Conservation (phyloP, 345 rosid species). For the Luvunga scandens region DNA sequence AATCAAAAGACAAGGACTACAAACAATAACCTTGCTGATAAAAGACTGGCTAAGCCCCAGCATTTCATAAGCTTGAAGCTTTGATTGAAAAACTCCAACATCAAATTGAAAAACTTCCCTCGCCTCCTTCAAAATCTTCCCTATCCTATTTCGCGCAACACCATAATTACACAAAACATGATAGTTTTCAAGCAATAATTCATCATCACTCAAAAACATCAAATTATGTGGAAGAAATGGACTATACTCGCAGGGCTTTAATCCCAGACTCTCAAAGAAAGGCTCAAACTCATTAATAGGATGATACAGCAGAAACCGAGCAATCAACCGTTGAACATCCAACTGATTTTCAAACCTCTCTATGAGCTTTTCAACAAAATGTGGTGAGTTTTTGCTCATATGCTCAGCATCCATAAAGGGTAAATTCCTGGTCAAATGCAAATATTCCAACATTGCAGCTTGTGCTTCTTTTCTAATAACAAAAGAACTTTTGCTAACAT, state of each 20-base stretch:
- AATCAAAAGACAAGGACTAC: slow-evolving; percentile 55
- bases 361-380: slow-evolving; percentile 39
- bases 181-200: slow-evolving; percentile 55
- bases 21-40: slow-evolving; percentile 42
- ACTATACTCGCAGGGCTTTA: slow-evolving; percentile 44
- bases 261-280: slow-evolving; percentile 77
- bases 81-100: slow-evolving; percentile 47
- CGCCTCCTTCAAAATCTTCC: slow-evolving; percentile 58
- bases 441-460: slow-evolving; percentile 66
- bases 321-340: slow-evolving; percentile 36
- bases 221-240: slow-evolving; percentile 43
- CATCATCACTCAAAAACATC: slow-evolving; percentile 66
- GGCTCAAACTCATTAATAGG: slow-evolving; percentile 93
- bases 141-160: slow-evolving; percentile 56
- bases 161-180: slow-evolving; percentile 64
- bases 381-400: slow-evolving; percentile 63
- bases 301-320: slow-evolving; percentile 59
- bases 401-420: slow-evolving; percentile 66
- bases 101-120: slow-evolving; percentile 49
- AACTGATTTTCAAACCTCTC: slow-evolving; percentile 32
- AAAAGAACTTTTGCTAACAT: slow-evolving; percentile 21
- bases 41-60: slow-evolving; percentile 53
- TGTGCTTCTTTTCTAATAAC: slow-evolving; percentile 47
- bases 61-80: slow-evolving; percentile 52
- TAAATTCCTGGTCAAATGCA: slow-evolving; percentile 59